Evolutionary conservation across 345 rosid species (phyloP).

Genomic region (Lepidium africanum): DNA sequence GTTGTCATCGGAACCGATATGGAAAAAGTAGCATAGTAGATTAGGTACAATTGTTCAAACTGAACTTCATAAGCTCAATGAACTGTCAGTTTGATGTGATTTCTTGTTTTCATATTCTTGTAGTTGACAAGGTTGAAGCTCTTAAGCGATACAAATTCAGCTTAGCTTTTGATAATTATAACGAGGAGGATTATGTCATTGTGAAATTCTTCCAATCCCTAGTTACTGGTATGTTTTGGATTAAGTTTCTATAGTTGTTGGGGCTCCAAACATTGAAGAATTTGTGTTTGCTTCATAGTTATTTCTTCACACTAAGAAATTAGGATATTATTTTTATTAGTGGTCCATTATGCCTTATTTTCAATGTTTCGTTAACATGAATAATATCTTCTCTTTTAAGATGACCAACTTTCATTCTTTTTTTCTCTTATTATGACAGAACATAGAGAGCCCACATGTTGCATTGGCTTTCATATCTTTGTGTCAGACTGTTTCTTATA

Average conservation of each 20-base stretch:
- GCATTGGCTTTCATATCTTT: too few species aligned
- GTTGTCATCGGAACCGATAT: constrained; percentile 72
- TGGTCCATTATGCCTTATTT: too few species aligned
- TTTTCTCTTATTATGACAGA: too few species aligned
- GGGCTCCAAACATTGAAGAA: constrained; percentile 88
- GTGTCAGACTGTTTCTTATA: too few species aligned
- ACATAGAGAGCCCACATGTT: too few species aligned
- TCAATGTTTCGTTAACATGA: too few species aligned
- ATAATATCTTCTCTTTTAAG: too few species aligned
- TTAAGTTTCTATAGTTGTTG: constrained; percentile 50
- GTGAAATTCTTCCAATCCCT: constrained; percentile 93
- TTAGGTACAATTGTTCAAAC: neutral
- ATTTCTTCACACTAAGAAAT: constrained; percentile 57
- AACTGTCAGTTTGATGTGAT: neutral
- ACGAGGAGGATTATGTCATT: constrained; percentile 95
- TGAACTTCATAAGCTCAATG: neutral
- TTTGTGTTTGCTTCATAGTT: constrained; percentile 64
- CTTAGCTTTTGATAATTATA: constrained; percentile 93
- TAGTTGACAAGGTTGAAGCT: constrained; percentile 87
- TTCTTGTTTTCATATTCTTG: neutral
- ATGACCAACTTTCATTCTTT: too few species aligned
- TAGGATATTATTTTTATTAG: too few species aligned
- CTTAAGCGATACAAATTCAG: constrained; percentile 86
- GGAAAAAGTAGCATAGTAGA: constrained; percentile 47
- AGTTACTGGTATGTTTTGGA: constrained; percentile 60